Base-by-base conservation (phyloP, 1,284 basidiomycete species). In the Cryptococcus hybrid region DNA sequence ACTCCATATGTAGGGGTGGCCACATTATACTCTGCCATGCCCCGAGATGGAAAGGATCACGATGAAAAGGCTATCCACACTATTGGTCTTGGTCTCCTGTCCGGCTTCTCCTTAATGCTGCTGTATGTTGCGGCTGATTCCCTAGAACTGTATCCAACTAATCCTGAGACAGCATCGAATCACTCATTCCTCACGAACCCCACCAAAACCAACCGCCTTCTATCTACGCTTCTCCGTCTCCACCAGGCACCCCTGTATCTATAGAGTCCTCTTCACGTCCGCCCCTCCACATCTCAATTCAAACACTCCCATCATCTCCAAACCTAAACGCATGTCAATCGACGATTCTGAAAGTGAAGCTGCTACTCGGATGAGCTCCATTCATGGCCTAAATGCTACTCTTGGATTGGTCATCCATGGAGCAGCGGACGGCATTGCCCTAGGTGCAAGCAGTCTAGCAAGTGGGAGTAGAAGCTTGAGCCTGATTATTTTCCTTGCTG, bases 41-140 rank as follows among this genome's bases (percentile, higher is more conserved):
- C 64, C 0, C 47, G 48, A 6, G 75, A 80, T n/a, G 72, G 80
- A 24, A 24, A 24, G 24, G 24, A 24, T 53, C 57, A 71, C 9
- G 68, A 75, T 0, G 73, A 79, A 46, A 75, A 78, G 12, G 60
- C 65, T 5, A 81, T 82, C 2, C 79, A 81, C 34, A 79, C 81
- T 38, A 85, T 94, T 35, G 88, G 90, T 1, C 68, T 88, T 18
- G 85, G 87, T 49, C 81, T 93, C n/a, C 78, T 93, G 45, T 68
- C 82, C 1, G 92, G 92, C 3, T 96, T 95, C 73, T 82, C 85
- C 1, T 81, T 91, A 60, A 95, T 95, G 92, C 84, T 91, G 61
- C 68, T 88, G 59, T 81, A 86, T 70, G 78, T 87, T 39, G 64
- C 82, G n/a, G n/a, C n/a, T n/a, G n/a, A n/a, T n/a, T 43, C 80